A percentile compares a stretch with the other conserved stretches of the same genome.
Conservation (phyloP, 108 stramenopile genomes). For the Schizochytrium sp. region DNA sequence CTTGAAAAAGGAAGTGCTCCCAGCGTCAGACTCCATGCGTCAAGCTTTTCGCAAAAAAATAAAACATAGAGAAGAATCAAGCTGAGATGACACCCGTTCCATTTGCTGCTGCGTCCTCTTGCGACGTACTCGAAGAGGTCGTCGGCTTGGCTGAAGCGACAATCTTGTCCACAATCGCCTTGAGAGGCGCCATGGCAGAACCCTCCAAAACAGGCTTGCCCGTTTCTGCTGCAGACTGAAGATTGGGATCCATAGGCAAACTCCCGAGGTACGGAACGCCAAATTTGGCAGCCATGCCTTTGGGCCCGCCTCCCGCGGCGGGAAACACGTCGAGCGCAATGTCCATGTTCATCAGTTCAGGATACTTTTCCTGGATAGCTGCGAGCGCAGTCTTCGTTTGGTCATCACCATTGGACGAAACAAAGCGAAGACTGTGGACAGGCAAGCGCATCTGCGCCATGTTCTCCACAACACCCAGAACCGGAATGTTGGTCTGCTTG, state of each 20-base stretch:
- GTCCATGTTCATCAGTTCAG: conserved; percentile 53
- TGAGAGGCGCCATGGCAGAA: neutral
- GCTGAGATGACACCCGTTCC: neutral
- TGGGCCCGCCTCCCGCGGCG: conserved; percentile 59
- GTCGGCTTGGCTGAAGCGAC: neutral
- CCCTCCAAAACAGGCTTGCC: conserved; percentile 39
- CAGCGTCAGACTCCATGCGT: no score
- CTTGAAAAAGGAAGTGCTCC: no score
- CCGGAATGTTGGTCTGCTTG: conserved; percentile 78
- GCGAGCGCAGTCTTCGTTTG: conserved; percentile 55
- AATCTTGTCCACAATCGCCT: neutral
- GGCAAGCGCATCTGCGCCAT: conserved; percentile 71
- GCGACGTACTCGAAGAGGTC: neutral
- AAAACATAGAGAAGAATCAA: neutral
- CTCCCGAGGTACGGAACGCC: conserved; percentile 77
- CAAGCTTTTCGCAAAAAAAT: no score
- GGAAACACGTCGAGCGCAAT: conserved; percentile 67
- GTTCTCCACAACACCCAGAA: conserved; percentile 95
- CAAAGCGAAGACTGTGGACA: conserved; percentile 57
- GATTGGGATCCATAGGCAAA: conserved; percentile 84
- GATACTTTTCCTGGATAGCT: conserved; percentile 57
- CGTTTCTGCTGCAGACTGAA: conserved; percentile 79
- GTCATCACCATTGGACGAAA: conserved; percentile 31
- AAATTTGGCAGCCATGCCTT: conserved; percentile 76
- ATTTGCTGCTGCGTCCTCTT: neutral